phyloP scores from a whole-genome alignment of 2,329 filamentous ascomycete genomes.

The Venturia oleaginea region DNA sequence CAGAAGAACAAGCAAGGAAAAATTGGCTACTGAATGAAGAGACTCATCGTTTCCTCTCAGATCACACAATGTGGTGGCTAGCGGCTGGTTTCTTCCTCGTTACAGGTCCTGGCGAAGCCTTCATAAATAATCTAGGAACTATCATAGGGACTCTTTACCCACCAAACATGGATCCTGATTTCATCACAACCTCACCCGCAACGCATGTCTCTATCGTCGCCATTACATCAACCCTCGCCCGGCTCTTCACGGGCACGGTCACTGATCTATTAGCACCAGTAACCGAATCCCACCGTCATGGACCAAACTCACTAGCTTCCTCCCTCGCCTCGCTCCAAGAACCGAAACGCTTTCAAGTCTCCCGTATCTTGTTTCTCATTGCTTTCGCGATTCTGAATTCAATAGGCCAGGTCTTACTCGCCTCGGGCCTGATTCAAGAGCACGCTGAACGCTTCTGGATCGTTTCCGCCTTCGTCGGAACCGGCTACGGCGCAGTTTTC shows the following conservation, averaged over 20 bases:
- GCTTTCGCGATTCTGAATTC: slow-evolving; percentile 64
- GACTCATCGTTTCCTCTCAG: slow-evolving; percentile 72
- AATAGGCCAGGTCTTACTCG: slow-evolving; percentile 66
- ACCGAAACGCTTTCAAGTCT: slow-evolving; percentile 69
- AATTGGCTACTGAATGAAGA: slow-evolving; percentile 86
- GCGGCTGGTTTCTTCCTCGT: slow-evolving; percentile 86
- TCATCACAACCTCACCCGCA: slow-evolving; percentile 52
- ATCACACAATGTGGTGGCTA: slow-evolving; percentile 93
- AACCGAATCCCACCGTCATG: slow-evolving; percentile 43
- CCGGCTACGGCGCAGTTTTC: slow-evolving; percentile 90
- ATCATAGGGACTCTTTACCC: slow-evolving; percentile 79
- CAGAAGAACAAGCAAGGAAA: slow-evolving; percentile 64
- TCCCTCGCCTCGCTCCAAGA: slow-evolving; percentile 28
- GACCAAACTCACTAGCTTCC: slow-evolving; percentile 34
- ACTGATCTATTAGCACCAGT: slow-evolving; percentile 71
- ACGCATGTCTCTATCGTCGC: slow-evolving; percentile 93
- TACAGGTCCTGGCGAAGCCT: slow-evolving; percentile 90
- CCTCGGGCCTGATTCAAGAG: slow-evolving; percentile 64
- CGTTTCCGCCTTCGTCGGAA: slow-evolving; percentile 74
- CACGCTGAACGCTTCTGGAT: slow-evolving; percentile 75
- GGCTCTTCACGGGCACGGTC: slow-evolving; percentile 79
- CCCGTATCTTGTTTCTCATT: slow-evolving; percentile 71
- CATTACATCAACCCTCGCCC: slow-evolving; percentile 79
- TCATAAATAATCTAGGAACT: slow-evolving; percentile 94
- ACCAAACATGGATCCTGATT: slow-evolving; percentile 41